Base-by-base conservation (phyloP, 1,139 yeast genomes). In the Saccharomyces hybrid region DNA sequence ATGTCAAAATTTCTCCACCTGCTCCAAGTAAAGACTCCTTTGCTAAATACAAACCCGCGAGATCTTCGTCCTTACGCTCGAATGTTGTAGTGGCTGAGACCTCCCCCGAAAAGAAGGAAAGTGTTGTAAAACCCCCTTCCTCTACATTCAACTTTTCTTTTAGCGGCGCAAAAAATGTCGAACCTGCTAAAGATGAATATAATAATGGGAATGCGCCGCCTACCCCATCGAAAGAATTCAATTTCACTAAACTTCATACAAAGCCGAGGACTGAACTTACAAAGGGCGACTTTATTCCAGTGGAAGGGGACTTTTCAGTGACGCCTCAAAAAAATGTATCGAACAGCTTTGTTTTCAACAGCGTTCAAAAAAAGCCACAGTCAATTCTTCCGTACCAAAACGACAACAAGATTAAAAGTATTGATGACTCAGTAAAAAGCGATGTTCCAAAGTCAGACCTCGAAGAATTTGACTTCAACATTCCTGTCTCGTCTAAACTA, bases 41-140 rank as follows among this genome's bases (percentile, higher is more conserved):
- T 25, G 2, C 52, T 13, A 60, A 49, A 46, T 52, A 28, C 52
- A 70, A 70, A 56, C 76, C 76, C 4, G 56, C 55, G 6, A 70
- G 68, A 52, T 70, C 75, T 1, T 72, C 75, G 0, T 70, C 75
- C 0, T 55, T 72, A 49, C 64, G 75, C 14, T 57, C 65, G 0
- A 70, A 64, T 54, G 65, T 70, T 3, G 63, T 70, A 1, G 55
- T 61, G 1, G 61, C 63, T 1, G 56, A 56, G 25, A 59, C 58
- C 14, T 53, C 59, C 11, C 57, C 62, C 3, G 58, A 56, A 25
- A 55, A 53, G 44, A 47, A 9, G 23, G 23, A 27, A 4, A 3
- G n/a, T 28, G 49, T 7, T 4, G 32, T 3, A 14, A 47, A 46
- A 23, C 23, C 25, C 4, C 42, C 42, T 4, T 38, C 42, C 5